Percentiles rank a stretch among this genome's conserved stretches.
Evolutionary conservation across 495 filamentous ascomycete genomes (phyloP).

Genomic region (Lophiotrema nucula): DNA sequence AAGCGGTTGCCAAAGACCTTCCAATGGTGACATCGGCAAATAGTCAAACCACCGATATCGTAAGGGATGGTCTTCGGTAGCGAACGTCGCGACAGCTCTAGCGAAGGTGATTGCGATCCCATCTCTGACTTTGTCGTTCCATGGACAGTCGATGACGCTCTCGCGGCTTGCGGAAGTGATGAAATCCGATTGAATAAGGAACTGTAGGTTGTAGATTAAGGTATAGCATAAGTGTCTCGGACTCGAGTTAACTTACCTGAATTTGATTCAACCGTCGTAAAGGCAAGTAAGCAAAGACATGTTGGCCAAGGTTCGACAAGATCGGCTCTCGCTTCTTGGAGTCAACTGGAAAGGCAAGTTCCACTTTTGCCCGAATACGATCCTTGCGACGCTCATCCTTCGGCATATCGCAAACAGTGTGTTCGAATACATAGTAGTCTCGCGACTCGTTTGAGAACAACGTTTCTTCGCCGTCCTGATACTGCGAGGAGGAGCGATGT

Average conservation of each 20-base stretch:
- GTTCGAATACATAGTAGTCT: conserved; percentile 1
- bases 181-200: conserved; percentile 22
- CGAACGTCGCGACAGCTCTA: conserved; percentile 3
- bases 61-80: conserved; percentile 6
- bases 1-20: conserved; percentile 5
- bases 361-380: not conserved
- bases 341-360: conserved; percentile 6
- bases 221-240: too few species aligned
- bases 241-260: conserved; percentile 5
- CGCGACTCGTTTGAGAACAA: too few species aligned
- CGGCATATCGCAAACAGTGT: conserved; percentile 7
- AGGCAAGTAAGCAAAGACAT: conserved; percentile 17
- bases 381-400: conserved; percentile 1
- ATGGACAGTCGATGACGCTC: conserved; percentile 2
- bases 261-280: conserved; percentile 1
- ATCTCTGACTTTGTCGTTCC: conserved; percentile 9
- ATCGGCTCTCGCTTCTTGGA: not conserved
- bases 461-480: too few species aligned
- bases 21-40: conserved; percentile 1
- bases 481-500: too few species aligned
- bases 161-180: conserved; percentile 12
- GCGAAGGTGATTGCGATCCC: conserved; percentile 7
- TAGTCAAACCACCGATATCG: conserved; percentile 15
- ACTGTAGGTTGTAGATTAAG: not conserved
- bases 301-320: not conserved